These are phyloP conservation scores for Sapria himalayana DNA, from an alignment of 345 rosid species.

Conservation along the genomic window DNA sequence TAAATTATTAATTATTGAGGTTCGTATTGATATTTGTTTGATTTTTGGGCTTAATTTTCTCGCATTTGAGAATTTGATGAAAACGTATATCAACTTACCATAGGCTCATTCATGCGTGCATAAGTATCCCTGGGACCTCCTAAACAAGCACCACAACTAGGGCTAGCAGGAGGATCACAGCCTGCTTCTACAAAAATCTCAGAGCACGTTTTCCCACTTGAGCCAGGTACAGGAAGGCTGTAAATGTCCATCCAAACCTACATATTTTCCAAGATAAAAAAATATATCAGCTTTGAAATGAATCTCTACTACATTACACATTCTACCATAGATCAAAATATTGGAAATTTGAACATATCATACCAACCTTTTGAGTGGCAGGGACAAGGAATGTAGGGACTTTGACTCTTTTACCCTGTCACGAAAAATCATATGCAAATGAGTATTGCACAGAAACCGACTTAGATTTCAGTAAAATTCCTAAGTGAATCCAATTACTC, in stretches of 20 bases:
- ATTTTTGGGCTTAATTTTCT: no score
- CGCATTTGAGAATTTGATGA: background rate
- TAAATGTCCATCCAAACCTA: constrained; percentile 93
- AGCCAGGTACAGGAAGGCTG: constrained; percentile 72
- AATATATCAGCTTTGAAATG: no score
- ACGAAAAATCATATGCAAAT: no score
- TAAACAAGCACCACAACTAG: constrained; percentile 94
- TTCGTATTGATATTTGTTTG: no score
- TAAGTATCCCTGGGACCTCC: constrained; percentile 94
- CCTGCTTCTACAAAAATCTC: constrained; percentile 98
- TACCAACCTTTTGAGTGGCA: constrained; percentile 70
- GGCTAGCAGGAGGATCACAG: constrained; percentile 89
- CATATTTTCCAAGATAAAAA: background rate
- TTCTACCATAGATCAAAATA: no score
- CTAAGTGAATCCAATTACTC: no score
- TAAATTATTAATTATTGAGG: no score
- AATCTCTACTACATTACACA: no score
- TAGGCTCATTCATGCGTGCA: constrained; percentile 77
- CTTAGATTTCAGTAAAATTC: no score
- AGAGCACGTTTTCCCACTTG: constrained; percentile 91
- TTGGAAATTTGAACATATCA: no score
- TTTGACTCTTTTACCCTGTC: constrained; percentile 73
- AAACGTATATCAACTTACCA: constrained; percentile 19
- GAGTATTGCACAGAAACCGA: no score
- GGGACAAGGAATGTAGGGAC: constrained; percentile 97